phyloP scores from a whole-genome alignment of 495 filamentous ascomycete species.

The Podospora appendiculata region DNA sequence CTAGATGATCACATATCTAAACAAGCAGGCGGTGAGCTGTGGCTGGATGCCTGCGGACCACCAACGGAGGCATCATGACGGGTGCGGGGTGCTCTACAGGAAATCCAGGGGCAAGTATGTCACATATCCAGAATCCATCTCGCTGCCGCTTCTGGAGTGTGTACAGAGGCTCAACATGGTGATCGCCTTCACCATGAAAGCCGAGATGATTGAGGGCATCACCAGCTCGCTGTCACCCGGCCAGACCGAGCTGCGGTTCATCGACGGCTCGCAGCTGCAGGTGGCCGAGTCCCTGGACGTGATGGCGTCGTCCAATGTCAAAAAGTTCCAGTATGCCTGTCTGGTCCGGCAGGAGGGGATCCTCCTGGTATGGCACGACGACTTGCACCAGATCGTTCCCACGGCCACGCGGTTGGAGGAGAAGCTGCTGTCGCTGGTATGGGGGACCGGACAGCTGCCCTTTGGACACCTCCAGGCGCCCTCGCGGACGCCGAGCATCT shows the following conservation, averaged over 20 bases:
- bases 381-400: constrained; percentile 52
- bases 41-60: constrained; percentile 47
- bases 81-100: constrained; percentile 56
- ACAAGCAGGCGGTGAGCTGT: constrained; percentile 58
- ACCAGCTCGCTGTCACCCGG: constrained; percentile 35
- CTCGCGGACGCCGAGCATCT: constrained; percentile 1
- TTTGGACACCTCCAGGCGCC: background rate
- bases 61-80: constrained; percentile 42
- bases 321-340: constrained; percentile 63
- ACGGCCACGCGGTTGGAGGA: constrained; percentile 55
- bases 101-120: constrained; percentile 54
- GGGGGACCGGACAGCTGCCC: constrained; percentile 23
- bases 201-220: constrained; percentile 1
- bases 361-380: constrained; percentile 68
- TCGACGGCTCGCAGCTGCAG: constrained; percentile 62
- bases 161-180: constrained; percentile 51
- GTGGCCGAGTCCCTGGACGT: constrained; percentile 56
- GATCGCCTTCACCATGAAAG: constrained; percentile 24
- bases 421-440: constrained; percentile 59
- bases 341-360: constrained; percentile 55
- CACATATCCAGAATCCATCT: constrained; percentile 49
- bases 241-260: constrained; percentile 55
- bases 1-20: constrained; percentile 67
- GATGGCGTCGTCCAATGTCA: constrained; percentile 40
- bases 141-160: constrained; percentile 46